Percentiles rank a stretch among this genome's conserved stretches.
These are phyloP conservation scores for Aspergillus sp. DNA, from an alignment of 2,329 filamentous ascomycete species.

Conservation along the genomic window DNA sequence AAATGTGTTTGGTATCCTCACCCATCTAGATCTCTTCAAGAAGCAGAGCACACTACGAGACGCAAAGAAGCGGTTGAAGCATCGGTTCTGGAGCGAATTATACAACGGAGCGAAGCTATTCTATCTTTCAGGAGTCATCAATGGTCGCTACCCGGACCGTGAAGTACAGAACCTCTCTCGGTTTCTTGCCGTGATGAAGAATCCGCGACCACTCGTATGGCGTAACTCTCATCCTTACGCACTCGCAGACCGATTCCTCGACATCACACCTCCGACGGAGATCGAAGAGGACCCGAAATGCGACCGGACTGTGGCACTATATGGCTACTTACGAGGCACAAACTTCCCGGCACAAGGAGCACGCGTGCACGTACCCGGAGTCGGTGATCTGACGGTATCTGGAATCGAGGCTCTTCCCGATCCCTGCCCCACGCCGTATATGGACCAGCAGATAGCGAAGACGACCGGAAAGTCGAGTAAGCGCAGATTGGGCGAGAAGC, in stretches of 20 bases:
- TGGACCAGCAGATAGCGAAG: slow-evolving; percentile 86
- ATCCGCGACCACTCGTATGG: slow-evolving; percentile 94
- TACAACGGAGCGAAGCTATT: slow-evolving; percentile 98
- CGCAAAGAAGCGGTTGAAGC: slow-evolving; percentile 95
- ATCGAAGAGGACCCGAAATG: slow-evolving; percentile 88
- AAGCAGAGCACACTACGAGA: slow-evolving; percentile 91
- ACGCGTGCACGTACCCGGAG: slow-evolving; percentile 86
- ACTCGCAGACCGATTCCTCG: slow-evolving; percentile 89
- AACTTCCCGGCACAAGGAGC: slow-evolving; percentile 89
- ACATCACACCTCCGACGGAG: slow-evolving; percentile 89
- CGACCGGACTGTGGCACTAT: slow-evolving; percentile 87
- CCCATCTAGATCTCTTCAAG: slow-evolving; percentile 91
- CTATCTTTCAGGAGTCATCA: slow-evolving; percentile 94
- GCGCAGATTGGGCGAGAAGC: slow-evolving; percentile 87
- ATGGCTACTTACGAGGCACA: slow-evolving; percentile 91
- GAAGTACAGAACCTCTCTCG: slow-evolving; percentile 95
- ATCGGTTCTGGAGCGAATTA: slow-evolving; percentile 93
- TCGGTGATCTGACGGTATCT: slow-evolving; percentile 84
- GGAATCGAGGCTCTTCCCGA: slow-evolving; percentile 88
- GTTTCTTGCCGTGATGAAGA: slow-evolving; percentile 99
- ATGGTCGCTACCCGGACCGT: slow-evolving; percentile 93
- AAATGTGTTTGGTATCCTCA: slow-evolving; percentile 96
- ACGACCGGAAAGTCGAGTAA: slow-evolving; percentile 79
- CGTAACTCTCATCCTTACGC: slow-evolving; percentile 95
- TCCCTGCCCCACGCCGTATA: slow-evolving; percentile 90